Conservation (phyloP, 2,329 filamentous ascomycete species). For the Penicillium sp. region DNA sequence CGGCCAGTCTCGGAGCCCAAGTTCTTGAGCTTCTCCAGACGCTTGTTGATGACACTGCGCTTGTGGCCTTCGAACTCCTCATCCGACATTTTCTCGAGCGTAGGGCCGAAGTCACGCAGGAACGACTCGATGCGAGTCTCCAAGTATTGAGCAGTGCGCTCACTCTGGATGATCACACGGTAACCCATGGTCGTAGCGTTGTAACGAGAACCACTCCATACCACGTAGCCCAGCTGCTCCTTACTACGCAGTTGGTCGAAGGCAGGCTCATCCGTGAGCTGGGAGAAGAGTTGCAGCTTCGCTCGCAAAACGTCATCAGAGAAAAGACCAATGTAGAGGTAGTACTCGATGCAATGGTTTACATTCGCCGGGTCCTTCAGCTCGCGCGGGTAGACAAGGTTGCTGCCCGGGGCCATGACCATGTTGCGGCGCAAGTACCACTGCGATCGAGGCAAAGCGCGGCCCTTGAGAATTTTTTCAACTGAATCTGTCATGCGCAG, state of each 20-base stretch:
- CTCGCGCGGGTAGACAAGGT: conserved; percentile 77
- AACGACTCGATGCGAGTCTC: conserved; percentile 87
- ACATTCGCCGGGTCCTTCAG: conserved; percentile 86
- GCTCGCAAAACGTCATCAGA: conserved; percentile 70
- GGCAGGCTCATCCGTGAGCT: conserved; percentile 88
- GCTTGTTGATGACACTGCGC: conserved; percentile 80
- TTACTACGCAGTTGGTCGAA: conserved; percentile 96
- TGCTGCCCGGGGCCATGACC: conserved; percentile 73
- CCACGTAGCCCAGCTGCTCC: conserved; percentile 95
- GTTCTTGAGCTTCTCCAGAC: conserved; percentile 90
- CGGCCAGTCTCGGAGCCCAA: conserved; percentile 77
- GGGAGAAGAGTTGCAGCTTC: conserved; percentile 76
- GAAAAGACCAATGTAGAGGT: conserved; percentile 68
- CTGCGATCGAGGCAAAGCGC: conserved; percentile 70
- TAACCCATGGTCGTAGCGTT: conserved; percentile 80
- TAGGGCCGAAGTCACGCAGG: conserved; percentile 65
- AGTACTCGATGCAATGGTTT: conserved; percentile 81
- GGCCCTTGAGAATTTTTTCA: conserved; percentile 73
- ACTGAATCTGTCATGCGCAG: conserved; percentile 80
- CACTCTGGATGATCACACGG: conserved; percentile 89
- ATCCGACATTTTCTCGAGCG: conserved; percentile 72
- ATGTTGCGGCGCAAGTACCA: conserved; percentile 78
- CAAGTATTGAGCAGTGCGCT: conserved; percentile 78
- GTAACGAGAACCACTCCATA: conserved; percentile 75
- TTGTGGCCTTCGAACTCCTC: conserved; percentile 89